A percentile compares a stretch with the other conserved stretches of the same genome.
phyloP scores from a whole-genome alignment of 768 basidiomycete species.

The Termitomyces sp. region DNA sequence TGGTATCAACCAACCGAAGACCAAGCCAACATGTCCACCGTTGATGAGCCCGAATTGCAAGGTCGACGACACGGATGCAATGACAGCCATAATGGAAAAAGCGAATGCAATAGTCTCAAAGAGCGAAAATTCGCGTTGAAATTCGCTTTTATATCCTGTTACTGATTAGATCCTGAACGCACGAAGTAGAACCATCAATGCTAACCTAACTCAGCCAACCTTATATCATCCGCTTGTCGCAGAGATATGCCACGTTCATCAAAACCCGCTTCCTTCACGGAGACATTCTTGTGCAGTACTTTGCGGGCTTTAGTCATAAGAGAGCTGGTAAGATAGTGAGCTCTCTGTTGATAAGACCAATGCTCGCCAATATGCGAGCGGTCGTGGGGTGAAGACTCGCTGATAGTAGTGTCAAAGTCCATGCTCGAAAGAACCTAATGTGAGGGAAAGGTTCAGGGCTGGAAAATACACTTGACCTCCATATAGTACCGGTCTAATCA shows the following conservation, averaged over 20 bases:
- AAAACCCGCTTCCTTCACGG: neutral
- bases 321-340: neutral
- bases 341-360: neutral
- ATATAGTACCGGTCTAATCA: neutral
- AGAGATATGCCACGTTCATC: neutral
- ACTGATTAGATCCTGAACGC: neutral
- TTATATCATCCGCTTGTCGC: neutral
- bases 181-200: neutral
- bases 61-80: slow-evolving; percentile 65
- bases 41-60: slow-evolving; percentile 57
- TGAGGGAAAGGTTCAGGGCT: neutral
- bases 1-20: slow-evolving; percentile 75
- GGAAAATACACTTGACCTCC: too few relatives aligned
- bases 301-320: neutral
- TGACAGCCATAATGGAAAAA: slow-evolving; percentile 68
- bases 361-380: neutral
- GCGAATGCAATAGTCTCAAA: slow-evolving; percentile 38
- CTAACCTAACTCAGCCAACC: neutral
- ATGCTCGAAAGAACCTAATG: neutral
- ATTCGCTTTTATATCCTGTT: neutral
- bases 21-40: slow-evolving; percentile 74
- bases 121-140: slow-evolving; percentile 1
- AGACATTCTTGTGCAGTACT: neutral
- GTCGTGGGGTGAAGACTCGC: neutral
- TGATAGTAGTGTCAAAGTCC: neutral